Evolutionary conservation across 768 basidiomycete species (phyloP), one percentile per base, ranked within the genome.

Genomic region (Pleurotus tuoliensis): DNA sequence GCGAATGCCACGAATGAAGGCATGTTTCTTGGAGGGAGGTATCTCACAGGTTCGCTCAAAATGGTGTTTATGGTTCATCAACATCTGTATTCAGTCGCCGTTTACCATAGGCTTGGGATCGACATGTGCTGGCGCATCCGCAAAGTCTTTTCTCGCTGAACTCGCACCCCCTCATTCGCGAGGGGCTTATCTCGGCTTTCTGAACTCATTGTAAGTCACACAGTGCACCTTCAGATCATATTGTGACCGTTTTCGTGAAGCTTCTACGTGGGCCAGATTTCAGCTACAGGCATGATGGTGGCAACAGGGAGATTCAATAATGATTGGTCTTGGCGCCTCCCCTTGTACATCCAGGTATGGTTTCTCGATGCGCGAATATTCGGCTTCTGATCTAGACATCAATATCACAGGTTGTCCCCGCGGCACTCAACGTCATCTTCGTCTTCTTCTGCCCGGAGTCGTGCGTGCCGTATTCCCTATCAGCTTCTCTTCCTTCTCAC

Each of bases 221-320:
- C 24, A n/a, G 6, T 49, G 24, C 39, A 13, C 22, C 52, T 4
- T 22, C 8, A 11, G 18, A 24, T n/a, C 24, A 11, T 22, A n/a
- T 7, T 8, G 11, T 34, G 16, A 25, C 47, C 13, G 49, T 56
- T 30, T 22, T 20, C 40, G 22, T 34, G 20, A 30, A 80, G 77
- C 63, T 80, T 72, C 62, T 79, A 81, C 62, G 72, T 81, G 40
- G 82, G 81, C 8, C 81, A 82, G 62, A 81, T 83, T 65, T 66
- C 74, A 25, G 82, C 81, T 1, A 77, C 76, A 15, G 82, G 81
- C 3, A 80, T 83, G 76, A 78, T 81, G 73, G 77, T 83, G 11
- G 67, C 78, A 1, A 81, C 78, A 15, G 80, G 79, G 9, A 71
- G 67, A 56, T 76, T 66, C 57, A 39, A 63, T 9, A 76, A 62